Conservation (phyloP, 139 green algal genomes). For the Tetraselmis striata region DNA sequence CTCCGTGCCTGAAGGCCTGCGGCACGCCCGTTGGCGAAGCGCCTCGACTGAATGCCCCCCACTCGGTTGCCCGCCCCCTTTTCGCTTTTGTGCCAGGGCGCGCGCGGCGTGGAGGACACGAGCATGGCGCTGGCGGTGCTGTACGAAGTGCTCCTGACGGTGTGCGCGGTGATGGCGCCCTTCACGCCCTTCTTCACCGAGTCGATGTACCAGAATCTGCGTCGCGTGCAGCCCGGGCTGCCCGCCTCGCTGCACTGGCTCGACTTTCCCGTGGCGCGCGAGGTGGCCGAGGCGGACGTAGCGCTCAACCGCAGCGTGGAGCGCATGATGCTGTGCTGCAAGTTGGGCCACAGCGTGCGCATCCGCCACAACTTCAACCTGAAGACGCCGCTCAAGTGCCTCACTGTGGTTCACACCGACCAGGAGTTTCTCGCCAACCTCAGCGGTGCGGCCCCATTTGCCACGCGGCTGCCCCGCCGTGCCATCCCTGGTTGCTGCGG, state of each 20-base stretch:
- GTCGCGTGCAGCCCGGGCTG: slow-evolving; percentile 36
- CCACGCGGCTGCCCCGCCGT: too few species aligned
- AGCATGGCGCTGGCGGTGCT: slow-evolving; percentile 61
- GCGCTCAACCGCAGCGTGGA: slow-evolving; percentile 73
- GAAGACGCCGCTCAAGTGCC: slow-evolving; percentile 72
- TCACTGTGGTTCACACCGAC: slow-evolving; percentile 82
- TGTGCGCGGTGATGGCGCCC: slow-evolving; percentile 93
- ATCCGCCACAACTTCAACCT: slow-evolving; percentile 72
- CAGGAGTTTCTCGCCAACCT: slow-evolving; percentile 77
- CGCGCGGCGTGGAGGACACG: slow-evolving; percentile 60
- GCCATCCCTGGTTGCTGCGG: too few species aligned
- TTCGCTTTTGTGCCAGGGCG: slow-evolving; percentile 27
- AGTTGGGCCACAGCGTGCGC: slow-evolving; percentile 77
- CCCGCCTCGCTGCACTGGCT: slow-evolving; percentile 81
- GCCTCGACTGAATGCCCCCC: too few species aligned
- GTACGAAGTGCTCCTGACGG: slow-evolving; percentile 78
- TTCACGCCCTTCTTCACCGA: slow-evolving; percentile 99
- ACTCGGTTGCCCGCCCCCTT: too few species aligned
- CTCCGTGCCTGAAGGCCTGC: too few species aligned
- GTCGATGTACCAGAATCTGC: slow-evolving; percentile 96
- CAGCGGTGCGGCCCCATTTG: slow-evolving; percentile 49
- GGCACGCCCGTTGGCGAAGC: too few species aligned
- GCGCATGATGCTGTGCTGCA: slow-evolving; percentile 65
- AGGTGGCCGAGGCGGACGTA: neutral
- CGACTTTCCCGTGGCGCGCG: slow-evolving; percentile 53